Conservation (phyloP, 208 protist species). For the Leishmania turanica region DNA sequence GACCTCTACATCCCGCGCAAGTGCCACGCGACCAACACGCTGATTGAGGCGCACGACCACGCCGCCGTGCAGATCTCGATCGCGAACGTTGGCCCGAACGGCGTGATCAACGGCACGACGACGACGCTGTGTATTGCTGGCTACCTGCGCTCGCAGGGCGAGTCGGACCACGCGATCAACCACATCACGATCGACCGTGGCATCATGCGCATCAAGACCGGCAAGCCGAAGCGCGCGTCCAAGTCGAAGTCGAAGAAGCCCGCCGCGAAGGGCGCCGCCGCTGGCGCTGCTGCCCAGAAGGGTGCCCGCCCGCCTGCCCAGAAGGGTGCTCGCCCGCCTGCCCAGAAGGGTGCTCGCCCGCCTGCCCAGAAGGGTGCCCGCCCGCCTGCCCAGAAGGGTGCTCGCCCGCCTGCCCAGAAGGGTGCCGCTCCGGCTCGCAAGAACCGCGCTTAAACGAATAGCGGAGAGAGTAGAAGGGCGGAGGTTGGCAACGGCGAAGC, state of each 20-base stretch:
- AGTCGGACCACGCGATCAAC: constrained; percentile 96
- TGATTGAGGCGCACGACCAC: constrained; percentile 96
- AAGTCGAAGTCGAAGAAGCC: constrained; percentile 45
- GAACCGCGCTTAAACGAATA: constrained; percentile 27
- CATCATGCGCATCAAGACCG: constrained; percentile 88
- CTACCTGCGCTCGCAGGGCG: constrained; percentile 93
- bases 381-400: constrained; percentile 15
- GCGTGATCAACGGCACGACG: constrained; percentile 91
- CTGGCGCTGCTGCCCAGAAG: constrained; percentile 27
- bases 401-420: constrained; percentile 10
- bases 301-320: constrained; percentile 11
- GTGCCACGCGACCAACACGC: constrained; percentile 96
- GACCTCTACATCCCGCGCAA: constrained; percentile 97
- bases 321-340: constrained; percentile 26
- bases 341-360: constrained; percentile 17
- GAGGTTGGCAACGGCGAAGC: too few species aligned
- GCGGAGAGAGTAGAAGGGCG: background rate
- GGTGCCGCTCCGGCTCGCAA: constrained; percentile 29
- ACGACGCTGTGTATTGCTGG: constrained; percentile 96
- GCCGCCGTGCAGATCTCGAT: constrained; percentile 96
- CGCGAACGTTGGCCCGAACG: constrained; percentile 92
- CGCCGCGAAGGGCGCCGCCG: constrained; percentile 38
- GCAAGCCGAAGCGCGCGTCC: constrained; percentile 75
- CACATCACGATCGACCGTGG: constrained; percentile 87
- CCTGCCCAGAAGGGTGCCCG: constrained; percentile 20